Conservation (phyloP, 2,329 filamentous ascomycete species). For the Leptographium wingfieldii region DNA sequence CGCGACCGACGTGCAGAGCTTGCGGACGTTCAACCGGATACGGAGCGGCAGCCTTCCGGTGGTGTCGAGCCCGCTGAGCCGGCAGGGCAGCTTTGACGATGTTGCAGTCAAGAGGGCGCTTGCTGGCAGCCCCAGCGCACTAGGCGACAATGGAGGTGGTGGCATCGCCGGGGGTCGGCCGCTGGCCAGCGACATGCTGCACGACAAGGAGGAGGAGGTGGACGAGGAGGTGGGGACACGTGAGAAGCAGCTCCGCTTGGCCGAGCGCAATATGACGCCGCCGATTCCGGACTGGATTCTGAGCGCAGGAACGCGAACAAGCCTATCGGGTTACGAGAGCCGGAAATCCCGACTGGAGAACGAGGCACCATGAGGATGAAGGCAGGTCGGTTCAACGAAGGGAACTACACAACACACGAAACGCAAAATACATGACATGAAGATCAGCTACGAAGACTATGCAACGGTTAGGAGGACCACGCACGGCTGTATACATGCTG, state of each 20-base stretch:
- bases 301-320: constrained; percentile 37
- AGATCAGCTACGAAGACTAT: not conserved
- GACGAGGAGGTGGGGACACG: constrained; percentile 10
- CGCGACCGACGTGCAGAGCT: constrained; percentile 33
- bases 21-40: constrained; percentile 38
- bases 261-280: constrained; percentile 40
- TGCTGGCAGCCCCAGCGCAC: not conserved
- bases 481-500: not conserved
- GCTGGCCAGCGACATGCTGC: not conserved
- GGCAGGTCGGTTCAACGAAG: not conserved
- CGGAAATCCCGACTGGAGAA: constrained; percentile 17
- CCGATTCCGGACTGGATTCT: constrained; percentile 51
- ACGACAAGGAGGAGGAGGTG: constrained; percentile 15
- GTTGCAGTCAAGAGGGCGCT: constrained; percentile 15
- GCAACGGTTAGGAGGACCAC: not conserved
- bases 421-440: not conserved
- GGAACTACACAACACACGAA: not conserved
- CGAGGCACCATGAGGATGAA: not conserved
- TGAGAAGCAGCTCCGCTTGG: constrained; percentile 3
- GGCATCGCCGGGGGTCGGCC: not conserved
- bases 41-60: constrained; percentile 42
- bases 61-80: constrained; percentile 35
- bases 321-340: constrained; percentile 32
- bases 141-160: constrained; percentile 4
- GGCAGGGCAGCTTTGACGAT: constrained; percentile 37